Conservation (phyloP, 225 moss, liverwort and hornwort species). For the Ulota crispa region DNA sequence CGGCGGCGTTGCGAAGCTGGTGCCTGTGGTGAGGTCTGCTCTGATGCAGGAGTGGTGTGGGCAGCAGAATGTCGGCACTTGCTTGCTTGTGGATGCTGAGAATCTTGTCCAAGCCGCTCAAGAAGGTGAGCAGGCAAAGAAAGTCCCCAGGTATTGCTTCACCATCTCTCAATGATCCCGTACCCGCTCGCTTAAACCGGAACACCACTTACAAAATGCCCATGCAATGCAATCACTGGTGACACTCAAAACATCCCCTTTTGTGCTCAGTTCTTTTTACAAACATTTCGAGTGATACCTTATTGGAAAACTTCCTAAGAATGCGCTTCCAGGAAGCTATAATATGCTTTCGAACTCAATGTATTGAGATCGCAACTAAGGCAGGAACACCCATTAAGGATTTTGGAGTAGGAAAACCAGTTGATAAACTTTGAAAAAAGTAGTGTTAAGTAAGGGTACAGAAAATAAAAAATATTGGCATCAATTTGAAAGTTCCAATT, state of each 20-base stretch:
- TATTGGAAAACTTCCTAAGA: not conserved
- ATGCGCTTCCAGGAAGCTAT: not conserved
- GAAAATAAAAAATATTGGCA: too few relatives aligned
- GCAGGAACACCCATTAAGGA: too few relatives aligned
- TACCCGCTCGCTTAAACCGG: not conserved
- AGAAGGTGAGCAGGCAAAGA: conserved; percentile 31
- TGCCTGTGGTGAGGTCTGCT: conserved; percentile 43
- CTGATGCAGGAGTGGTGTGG: conserved; percentile 51
- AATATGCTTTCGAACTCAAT: not conserved
- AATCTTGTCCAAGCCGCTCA: conserved; percentile 33
- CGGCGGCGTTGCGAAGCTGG: conserved; percentile 44
- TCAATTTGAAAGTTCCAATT: too few relatives aligned
- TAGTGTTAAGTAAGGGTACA: too few relatives aligned
- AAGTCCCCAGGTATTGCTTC: conserved; percentile 44
- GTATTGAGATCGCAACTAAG: not conserved
- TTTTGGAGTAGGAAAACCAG: too few relatives aligned
- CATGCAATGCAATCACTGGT: not conserved
- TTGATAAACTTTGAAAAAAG: too few relatives aligned
- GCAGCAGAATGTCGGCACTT: conserved; percentile 57
- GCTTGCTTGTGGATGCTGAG: conserved; percentile 48
- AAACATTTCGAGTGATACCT: not conserved
- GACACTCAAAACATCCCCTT: not conserved
- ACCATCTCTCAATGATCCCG: not conserved
- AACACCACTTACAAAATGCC: not conserved
- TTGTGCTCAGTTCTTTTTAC: not conserved